A percentile compares a stretch with the other conserved stretches of the same genome.
Evolutionary conservation across 1,139 yeast genomes (phyloP).

Genomic region (Taiozyma sp.): DNA sequence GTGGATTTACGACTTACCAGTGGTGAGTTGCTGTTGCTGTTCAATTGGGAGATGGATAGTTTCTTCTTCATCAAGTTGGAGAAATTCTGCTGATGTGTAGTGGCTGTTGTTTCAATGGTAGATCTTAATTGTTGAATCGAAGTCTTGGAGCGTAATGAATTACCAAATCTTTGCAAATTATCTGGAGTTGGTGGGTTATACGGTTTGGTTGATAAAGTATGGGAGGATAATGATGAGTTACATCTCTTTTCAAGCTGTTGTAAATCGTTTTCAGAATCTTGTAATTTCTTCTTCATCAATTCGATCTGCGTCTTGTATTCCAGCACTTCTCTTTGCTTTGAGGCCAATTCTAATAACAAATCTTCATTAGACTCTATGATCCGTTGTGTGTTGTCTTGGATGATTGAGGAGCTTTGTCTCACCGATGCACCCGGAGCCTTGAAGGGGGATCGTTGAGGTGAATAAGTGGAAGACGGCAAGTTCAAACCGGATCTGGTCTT

Average conservation of each 20-base stretch:
- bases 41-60: conserved; percentile 18
- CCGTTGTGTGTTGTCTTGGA: background rate
- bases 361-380: conserved; percentile 11
- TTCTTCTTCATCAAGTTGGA: conserved; percentile 14
- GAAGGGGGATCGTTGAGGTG: conserved; percentile 3
- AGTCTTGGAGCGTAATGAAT: background rate
- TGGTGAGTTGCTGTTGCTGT: conserved; percentile 3
- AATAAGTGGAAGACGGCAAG: conserved; percentile 2
- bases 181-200: background rate
- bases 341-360: conserved; percentile 33
- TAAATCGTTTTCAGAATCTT: conserved; percentile 32
- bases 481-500: conserved; percentile 3
- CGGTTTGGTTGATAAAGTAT: background rate
- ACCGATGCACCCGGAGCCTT: background rate
- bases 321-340: conserved; percentile 39
- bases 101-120: conserved; percentile 6
- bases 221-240: conserved; percentile 1
- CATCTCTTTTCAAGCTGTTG: conserved; percentile 30
- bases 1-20: conserved; percentile 2
- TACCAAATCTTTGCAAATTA: background rate
- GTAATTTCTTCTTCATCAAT: conserved; percentile 30
- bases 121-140: conserved; percentile 8
- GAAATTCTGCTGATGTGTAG: conserved; percentile 12
- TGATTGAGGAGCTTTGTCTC: background rate
- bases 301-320: conserved; percentile 35